A percentile compares a stretch with the other conserved stretches of the same genome.
Conservation (phyloP, 257 asterid genomes). For the Petrea volubilis region DNA sequence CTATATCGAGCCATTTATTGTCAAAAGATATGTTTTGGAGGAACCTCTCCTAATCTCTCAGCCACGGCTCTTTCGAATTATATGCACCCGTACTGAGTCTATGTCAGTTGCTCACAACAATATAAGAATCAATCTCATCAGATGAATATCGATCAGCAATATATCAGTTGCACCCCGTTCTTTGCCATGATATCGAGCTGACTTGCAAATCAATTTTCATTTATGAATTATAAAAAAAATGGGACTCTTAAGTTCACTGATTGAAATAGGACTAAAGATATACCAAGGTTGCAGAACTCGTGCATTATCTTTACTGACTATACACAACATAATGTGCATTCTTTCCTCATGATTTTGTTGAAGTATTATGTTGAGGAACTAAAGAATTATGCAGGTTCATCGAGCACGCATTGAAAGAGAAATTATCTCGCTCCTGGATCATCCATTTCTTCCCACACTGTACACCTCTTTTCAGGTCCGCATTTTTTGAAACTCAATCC, state of each 20-base stretch:
- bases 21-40: background rate
- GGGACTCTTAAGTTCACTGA: background rate
- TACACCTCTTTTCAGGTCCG: slow-evolving; percentile 93
- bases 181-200: background rate
- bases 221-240: background rate
- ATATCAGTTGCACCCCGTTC: background rate
- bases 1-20: background rate
- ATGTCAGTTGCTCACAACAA: background rate
- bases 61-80: background rate
- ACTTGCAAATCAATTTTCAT: too few species aligned
- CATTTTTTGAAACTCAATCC: slow-evolving; percentile 18
- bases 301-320: background rate
- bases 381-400: slow-evolving; percentile 71
- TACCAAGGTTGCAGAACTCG: background rate
- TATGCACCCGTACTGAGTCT: background rate
- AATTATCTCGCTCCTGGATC: slow-evolving; percentile 85
- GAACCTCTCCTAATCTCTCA: background rate
- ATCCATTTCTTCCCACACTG: slow-evolving; percentile 95
- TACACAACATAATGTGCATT: background rate
- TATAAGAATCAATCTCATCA: background rate
- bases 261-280: background rate
- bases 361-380: slow-evolving; percentile 2
- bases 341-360: background rate
- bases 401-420: slow-evolving; percentile 96
- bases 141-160: background rate